Evolutionary conservation across 768 basidiomycete species (phyloP), one percentile per base, ranked within the genome.

Genomic region (Amyloporia xantha): DNA sequence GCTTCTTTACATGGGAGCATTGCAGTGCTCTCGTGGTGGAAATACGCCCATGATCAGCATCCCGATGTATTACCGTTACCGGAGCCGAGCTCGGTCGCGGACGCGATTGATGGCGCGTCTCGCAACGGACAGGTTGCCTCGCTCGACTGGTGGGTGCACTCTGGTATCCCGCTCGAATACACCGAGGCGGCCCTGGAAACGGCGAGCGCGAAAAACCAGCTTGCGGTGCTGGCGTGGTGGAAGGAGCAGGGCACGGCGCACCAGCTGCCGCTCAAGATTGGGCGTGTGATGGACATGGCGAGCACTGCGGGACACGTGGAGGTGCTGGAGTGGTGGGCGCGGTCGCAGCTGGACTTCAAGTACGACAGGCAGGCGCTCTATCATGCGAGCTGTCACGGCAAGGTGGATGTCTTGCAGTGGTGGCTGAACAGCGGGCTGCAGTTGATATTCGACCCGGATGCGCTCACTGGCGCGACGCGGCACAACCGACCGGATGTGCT

Each of bases 191-290:
- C 89, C 1, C 79, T 92, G 28, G 86, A 89, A 58, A 76, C 80
- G 52, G 90, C 90, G 4, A 87, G 84, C 49, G 74, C 85, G 15
- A 88, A 82, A 60, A 86, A 85, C 52, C 83, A 81, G 56, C 70
- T 90, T n/a, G 68, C 74, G 3, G 81, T 89, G 4, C 75, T 92
- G 37, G 82, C 86, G 28, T 92, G 90, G 90, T 92, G 89, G 90
- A 81, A 82, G 54, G 68, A 70, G 40, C 81, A 83, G 51, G 68
- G 48, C 23, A 35, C 40, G 3, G 42, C 45, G 38, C 48, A 78
- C 55, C 62, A 64, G 26, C 67, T 90, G 26, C 76, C 79, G 10
- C 78, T 92, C 56, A 90, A 89, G 64, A 79, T 91, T 20, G 90
- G 90, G 2, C 81, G 86, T 33, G 85, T 82, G 19, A 86, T 92